Percentiles rank a stretch among this genome's conserved stretches.
Evolutionary conservation across 1,139 yeast species (phyloP).

Genomic region (Kodamaea alishanica): DNA sequence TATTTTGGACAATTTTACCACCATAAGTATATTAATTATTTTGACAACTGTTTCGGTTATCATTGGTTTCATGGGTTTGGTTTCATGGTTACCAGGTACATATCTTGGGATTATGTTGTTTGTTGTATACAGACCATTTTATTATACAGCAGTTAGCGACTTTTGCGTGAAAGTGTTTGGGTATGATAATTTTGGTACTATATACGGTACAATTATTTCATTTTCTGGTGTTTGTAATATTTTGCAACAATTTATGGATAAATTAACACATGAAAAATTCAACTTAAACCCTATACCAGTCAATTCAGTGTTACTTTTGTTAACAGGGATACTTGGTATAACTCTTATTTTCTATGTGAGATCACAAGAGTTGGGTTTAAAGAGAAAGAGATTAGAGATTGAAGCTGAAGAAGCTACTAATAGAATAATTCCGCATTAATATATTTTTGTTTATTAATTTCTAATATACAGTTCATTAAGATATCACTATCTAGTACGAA

Average conservation of each 20-base stretch:
- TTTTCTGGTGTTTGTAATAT: conserved; percentile 76
- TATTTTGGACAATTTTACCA: conserved; percentile 70
- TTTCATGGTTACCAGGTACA: conserved; percentile 50
- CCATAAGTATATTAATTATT: conserved; percentile 53
- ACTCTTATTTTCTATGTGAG: conserved; percentile 51
- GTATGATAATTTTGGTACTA: conserved; percentile 83
- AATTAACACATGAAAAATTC: conserved; percentile 61
- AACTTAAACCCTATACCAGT: conserved; percentile 76
- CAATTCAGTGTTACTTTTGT: conserved; percentile 49
- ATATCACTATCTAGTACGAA: conserved; percentile 6
- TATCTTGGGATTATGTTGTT: conserved; percentile 63
- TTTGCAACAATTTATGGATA: conserved; percentile 66
- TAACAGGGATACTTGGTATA: conserved; percentile 55
- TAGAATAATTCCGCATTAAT: conserved; percentile 44
- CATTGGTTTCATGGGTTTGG: conserved; percentile 66
- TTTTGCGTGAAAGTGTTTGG: conserved; percentile 92
- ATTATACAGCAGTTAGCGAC: conserved; percentile 88
- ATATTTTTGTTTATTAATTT: background rate
- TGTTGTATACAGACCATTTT: conserved; percentile 87
- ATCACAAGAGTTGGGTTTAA: conserved; percentile 47
- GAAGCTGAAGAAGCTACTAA: conserved; percentile 62
- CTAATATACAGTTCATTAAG: conserved; percentile 1
- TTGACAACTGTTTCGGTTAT: conserved; percentile 52
- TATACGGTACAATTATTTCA: conserved; percentile 85
- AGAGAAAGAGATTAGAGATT: conserved; percentile 51